Conservation (phyloP, 1,139 yeast species). For the Pichia sp. region DNA sequence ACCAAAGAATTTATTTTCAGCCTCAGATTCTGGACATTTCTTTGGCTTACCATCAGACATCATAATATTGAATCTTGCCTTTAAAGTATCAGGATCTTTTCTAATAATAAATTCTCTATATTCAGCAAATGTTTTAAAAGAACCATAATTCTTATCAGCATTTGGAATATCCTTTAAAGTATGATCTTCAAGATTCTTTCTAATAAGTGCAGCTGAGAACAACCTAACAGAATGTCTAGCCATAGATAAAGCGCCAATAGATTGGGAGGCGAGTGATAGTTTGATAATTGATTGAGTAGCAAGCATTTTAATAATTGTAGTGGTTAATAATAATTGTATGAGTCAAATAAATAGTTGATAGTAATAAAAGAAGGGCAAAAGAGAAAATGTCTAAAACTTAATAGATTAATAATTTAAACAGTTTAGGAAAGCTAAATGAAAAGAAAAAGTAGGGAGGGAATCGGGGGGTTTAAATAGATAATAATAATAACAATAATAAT, state of each 20-base stretch:
- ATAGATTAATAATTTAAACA: no score
- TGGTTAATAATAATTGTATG: no score
- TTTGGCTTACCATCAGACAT: slow-evolving; percentile 13
- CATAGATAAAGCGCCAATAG: not conserved
- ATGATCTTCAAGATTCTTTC: not conserved
- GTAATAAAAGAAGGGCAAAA: no score
- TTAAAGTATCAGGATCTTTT: slow-evolving; percentile 43
- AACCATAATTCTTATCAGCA: slow-evolving; percentile 15
- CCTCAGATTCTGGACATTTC: slow-evolving; percentile 15
- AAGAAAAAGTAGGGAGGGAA: no score
- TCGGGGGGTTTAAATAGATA: no score
- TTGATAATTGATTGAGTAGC: not conserved
- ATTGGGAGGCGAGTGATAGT: not conserved
- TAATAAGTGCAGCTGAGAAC: not conserved
- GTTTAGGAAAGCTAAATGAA: no score
- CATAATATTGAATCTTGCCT: slow-evolving; percentile 24
- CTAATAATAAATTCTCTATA: slow-evolving; percentile 47
- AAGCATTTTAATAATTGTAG: not conserved
- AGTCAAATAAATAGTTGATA: no score
- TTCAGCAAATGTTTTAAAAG: slow-evolving; percentile 50
- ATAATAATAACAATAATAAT: no score
- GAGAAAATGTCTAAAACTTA: no score
- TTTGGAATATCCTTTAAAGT: not conserved
- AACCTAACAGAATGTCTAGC: not conserved
- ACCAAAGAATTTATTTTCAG: slow-evolving; percentile 15